phyloP scores from a whole-genome alignment of 2,329 filamentous ascomycete species.

The Fonsecaea multimorphosa region DNA sequence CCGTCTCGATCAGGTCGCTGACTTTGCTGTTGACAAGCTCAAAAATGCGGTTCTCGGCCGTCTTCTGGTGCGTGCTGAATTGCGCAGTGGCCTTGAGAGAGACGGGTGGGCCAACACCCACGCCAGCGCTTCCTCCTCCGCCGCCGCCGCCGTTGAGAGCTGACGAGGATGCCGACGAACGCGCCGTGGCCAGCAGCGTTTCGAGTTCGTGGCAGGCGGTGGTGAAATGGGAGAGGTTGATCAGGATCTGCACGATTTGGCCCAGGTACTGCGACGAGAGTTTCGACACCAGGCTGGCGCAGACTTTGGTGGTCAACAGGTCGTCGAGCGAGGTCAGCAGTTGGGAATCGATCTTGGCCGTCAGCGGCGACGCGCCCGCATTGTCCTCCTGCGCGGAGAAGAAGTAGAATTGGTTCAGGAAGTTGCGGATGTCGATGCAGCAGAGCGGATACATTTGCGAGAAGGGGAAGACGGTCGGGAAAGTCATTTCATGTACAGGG shows the following conservation, averaged over 20 bases:
- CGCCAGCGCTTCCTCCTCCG: too few relatives aligned
- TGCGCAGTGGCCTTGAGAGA: slow-evolving; percentile 71
- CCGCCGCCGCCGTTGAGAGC: neutral
- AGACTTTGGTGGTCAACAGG: slow-evolving; percentile 90
- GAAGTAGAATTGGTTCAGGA: slow-evolving; percentile 97
- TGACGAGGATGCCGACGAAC: slow-evolving; percentile 69
- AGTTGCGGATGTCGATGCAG: slow-evolving; percentile 97
- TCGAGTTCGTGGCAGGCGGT: slow-evolving; percentile 90
- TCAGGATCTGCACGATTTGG: slow-evolving; percentile 97
- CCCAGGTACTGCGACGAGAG: slow-evolving; percentile 92
- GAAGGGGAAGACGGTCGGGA: slow-evolving; percentile 94
- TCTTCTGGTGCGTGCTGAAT: slow-evolving; percentile 90
- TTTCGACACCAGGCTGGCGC: slow-evolving; percentile 84
- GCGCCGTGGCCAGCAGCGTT: slow-evolving; percentile 79
- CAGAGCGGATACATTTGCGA: slow-evolving; percentile 99
- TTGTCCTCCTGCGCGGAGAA: slow-evolving; percentile 92
- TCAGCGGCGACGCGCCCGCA: slow-evolving; percentile 70
- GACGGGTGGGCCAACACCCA: slow-evolving; percentile 59
- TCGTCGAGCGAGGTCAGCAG: slow-evolving; percentile 89
- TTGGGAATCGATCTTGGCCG: slow-evolving; percentile 84
- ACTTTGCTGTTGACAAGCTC: slow-evolving; percentile 99
- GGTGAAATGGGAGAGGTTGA: slow-evolving; percentile 97
- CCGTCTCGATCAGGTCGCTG: slow-evolving; percentile 93
- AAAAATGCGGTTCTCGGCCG: slow-evolving; percentile 95
- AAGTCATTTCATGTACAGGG: slow-evolving; percentile 75